These are phyloP conservation scores for Zasmidium cellare DNA, from an alignment of 2,329 filamentous ascomycete genomes.

Conservation along the genomic window DNA sequence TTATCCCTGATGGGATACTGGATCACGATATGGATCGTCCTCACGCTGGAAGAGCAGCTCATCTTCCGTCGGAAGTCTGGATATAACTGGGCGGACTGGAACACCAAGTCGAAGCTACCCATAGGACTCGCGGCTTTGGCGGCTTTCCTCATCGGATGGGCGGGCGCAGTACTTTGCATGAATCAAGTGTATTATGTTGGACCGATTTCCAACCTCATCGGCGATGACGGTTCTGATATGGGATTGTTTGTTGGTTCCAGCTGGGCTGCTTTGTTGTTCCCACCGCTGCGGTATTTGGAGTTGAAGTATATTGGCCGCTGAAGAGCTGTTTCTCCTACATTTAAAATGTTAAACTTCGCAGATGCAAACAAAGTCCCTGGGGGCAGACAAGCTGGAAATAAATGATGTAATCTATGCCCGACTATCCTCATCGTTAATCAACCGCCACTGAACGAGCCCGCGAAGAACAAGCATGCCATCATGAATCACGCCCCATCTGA, in stretches of 20 bases:
- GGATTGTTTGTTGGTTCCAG: constrained; percentile 5
- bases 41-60: constrained; percentile 44
- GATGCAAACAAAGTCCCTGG: no score
- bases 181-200: constrained; percentile 28
- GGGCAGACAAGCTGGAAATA: no score
- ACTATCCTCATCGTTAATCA: constrained; percentile 29
- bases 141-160: constrained; percentile 28
- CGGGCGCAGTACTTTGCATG: constrained; percentile 28
- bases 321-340: no score
- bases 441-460: constrained; percentile 41
- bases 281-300: constrained; percentile 5
- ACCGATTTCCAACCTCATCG: constrained; percentile 21
- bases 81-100: constrained; percentile 44
- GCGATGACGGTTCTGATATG: constrained; percentile 9
- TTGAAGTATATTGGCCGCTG: constrained; percentile 7
- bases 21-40: constrained; percentile 45
- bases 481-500: constrained; percentile 63
- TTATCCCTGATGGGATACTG: constrained; percentile 51
- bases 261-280: constrained; percentile 8
- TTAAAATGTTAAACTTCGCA: no score
- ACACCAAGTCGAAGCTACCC: constrained; percentile 39
- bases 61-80: constrained; percentile 40
- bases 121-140: constrained; percentile 42
- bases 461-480: constrained; percentile 60
- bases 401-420: background rate